Conservation (phyloP, 257 asterid genomes). For the Solanum rostratum region DNA sequence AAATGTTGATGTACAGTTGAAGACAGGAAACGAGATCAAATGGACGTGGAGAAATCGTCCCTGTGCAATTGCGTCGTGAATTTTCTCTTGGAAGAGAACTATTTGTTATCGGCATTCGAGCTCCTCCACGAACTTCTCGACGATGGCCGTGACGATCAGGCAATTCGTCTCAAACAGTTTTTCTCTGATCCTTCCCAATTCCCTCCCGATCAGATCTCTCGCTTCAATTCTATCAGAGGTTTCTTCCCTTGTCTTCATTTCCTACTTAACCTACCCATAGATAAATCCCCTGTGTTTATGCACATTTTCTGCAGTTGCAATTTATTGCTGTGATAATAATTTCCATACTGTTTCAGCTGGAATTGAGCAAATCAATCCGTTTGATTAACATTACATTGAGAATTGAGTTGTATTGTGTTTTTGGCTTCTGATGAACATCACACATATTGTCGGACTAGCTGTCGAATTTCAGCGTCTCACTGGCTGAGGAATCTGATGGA, state of each 20-base stretch:
- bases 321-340: neutral
- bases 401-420: neutral
- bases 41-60: constrained; percentile 98
- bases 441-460: neutral
- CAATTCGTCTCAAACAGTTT: constrained; percentile 81
- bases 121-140: constrained; percentile 95
- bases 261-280: neutral
- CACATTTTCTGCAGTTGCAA: neutral
- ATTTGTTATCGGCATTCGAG: constrained; percentile 85
- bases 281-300: neutral
- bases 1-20: neutral
- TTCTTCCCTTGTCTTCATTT: neutral
- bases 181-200: constrained; percentile 73
- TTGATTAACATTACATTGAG: neutral
- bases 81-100: constrained; percentile 84
- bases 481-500: neutral
- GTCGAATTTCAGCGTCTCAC: neutral
- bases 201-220: constrained; percentile 92
- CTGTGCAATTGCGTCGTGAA: constrained; percentile 94
- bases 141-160: constrained; percentile 85
- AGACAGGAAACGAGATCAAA: constrained; percentile 4
- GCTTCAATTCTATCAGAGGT: constrained; percentile 78
- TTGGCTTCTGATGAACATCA: neutral
- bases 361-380: neutral
- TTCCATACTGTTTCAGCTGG: neutral